phyloP scores from a whole-genome alignment of 2,329 filamentous ascomycete species.

The Monosporascus cannonballus region DNA sequence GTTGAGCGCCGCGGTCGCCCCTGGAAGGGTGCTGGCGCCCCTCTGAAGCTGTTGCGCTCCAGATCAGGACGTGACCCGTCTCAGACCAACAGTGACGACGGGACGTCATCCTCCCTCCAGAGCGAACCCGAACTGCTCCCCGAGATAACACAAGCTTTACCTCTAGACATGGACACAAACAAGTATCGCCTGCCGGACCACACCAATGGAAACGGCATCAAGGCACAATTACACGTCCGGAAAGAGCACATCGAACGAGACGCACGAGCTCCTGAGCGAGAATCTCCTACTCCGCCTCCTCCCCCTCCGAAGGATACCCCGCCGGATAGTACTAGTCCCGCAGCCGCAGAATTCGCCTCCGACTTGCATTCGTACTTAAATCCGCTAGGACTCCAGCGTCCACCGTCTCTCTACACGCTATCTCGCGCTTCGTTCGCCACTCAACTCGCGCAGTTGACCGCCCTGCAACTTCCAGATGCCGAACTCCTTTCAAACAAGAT shows the following conservation, averaged over 20 bases:
- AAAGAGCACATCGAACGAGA: constrained; percentile 52
- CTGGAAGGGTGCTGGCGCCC: constrained; percentile 62
- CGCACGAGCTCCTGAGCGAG: constrained; percentile 30
- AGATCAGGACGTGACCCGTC: constrained; percentile 25
- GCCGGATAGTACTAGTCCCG: constrained; percentile 28
- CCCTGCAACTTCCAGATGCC: constrained; percentile 81
- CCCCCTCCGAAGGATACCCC: constrained; percentile 49
- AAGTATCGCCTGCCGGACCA: constrained; percentile 71
- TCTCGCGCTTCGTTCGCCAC: constrained; percentile 89
- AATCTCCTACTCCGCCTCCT: constrained; percentile 34
- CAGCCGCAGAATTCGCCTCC: constrained; percentile 38
- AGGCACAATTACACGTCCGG: constrained; percentile 51
- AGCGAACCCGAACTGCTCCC: constrained; percentile 35
- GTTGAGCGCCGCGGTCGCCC: constrained; percentile 63
- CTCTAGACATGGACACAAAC: constrained; percentile 62
- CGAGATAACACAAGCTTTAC: constrained; percentile 44
- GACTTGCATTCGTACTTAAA: constrained; percentile 60
- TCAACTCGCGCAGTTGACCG: constrained; percentile 86
- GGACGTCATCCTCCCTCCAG: not conserved
- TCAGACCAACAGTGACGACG: constrained; percentile 12
- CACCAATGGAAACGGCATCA: constrained; percentile 61
- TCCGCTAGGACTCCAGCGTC: constrained; percentile 57
- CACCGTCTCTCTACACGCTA: constrained; percentile 88
- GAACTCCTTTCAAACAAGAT: constrained; percentile 78
- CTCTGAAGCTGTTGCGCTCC: constrained; percentile 32